Base-by-base conservation (phyloP, 805 yeast species). In the Saturnispora gosingensis region DNA sequence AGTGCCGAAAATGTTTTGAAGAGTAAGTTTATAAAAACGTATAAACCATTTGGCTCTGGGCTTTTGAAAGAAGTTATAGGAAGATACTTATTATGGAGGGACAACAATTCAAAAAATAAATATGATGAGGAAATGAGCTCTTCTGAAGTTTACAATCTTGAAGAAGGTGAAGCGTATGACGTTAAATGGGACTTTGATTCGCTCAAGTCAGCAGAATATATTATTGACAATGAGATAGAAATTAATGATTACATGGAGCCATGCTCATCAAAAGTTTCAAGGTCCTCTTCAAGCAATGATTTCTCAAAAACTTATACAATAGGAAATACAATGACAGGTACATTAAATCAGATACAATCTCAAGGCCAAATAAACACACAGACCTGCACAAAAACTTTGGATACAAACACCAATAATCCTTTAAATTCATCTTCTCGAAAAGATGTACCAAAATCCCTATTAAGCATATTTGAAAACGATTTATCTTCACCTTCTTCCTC, bases 131-230 rank as follows among this genome's bases (percentile, higher is more conserved):
- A 45, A 10, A 20, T 25, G 18, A 48, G 75, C 59, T 43, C 59
- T 57, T 51, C 49, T n/a, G 50, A 45, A 24, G 39, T 57, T n/a
- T 45, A 55, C 39, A 56, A 58, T 49, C 8, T 54, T 11, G 67
- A 64, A 49, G 66, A 60, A 36, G 58, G 51, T 36, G 66, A 58
- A 42, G 50, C 66, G 44, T 63, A 68, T 20, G 80, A 74, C 53
- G 80, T 85, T 22, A 83, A 84, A 63, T 88, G 96, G 97, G 96
- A 88, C 67, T 88, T 88, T 61, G 96, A 88, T 65, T 85, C 93
- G 0, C 68, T 87, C 50, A 82, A 85, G 61, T 77, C 85, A 42
- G 75, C 80, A 34, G 91, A 85, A 56, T 85, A 85, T 62, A 81
- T 85, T 34, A 66, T 84, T 46, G 89, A 83, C 48, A 83, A 83